Percentiles rank a stretch among this genome's conserved stretches.
phyloP scores from a whole-genome alignment of 768 basidiomycete genomes.

The Artomyces pyxidatus region DNA sequence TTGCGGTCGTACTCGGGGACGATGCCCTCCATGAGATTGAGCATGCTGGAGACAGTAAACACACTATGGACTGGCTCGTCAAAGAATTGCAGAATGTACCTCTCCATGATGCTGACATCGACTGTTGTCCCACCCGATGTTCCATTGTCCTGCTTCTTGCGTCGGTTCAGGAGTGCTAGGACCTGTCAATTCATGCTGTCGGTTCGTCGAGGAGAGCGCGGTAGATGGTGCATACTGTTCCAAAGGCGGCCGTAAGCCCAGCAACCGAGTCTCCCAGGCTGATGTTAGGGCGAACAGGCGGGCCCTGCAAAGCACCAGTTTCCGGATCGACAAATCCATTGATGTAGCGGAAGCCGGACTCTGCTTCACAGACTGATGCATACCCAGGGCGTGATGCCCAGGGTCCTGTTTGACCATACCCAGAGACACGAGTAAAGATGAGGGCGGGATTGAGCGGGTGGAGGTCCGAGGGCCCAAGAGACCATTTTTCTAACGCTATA shows the following conservation, averaged over 20 bases:
- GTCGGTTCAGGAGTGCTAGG: constrained; percentile 47
- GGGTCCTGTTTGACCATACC: constrained; percentile 69
- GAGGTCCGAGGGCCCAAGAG: constrained; percentile 47
- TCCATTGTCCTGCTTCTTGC: constrained; percentile 25
- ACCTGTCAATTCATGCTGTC: constrained; percentile 30
- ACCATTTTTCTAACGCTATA: constrained; percentile 64
- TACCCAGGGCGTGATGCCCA: constrained; percentile 66
- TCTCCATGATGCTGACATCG: constrained; percentile 73
- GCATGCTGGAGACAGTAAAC: constrained; percentile 38
- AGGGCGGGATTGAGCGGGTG: constrained; percentile 76
- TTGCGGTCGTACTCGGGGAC: constrained; percentile 71
- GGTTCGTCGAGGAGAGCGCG: no score
- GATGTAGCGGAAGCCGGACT: constrained; percentile 67
- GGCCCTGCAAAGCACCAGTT: constrained; percentile 46
- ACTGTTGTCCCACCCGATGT: constrained; percentile 41
- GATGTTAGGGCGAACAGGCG: constrained; percentile 64
- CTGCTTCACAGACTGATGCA: constrained; percentile 69
- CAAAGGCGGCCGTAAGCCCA: constrained; percentile 66
- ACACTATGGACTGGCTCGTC: neutral
- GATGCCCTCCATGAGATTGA: constrained; percentile 72
- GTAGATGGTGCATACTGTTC: constrained; percentile 43
- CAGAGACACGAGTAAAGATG: constrained; percentile 83
- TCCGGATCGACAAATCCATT: constrained; percentile 54
- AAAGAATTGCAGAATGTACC: constrained; percentile 26
- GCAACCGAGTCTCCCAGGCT: constrained; percentile 68